These are phyloP conservation scores for Biscogniauxia sp. DNA, from an alignment of 2,329 filamentous ascomycete genomes.

Conservation along the genomic window DNA sequence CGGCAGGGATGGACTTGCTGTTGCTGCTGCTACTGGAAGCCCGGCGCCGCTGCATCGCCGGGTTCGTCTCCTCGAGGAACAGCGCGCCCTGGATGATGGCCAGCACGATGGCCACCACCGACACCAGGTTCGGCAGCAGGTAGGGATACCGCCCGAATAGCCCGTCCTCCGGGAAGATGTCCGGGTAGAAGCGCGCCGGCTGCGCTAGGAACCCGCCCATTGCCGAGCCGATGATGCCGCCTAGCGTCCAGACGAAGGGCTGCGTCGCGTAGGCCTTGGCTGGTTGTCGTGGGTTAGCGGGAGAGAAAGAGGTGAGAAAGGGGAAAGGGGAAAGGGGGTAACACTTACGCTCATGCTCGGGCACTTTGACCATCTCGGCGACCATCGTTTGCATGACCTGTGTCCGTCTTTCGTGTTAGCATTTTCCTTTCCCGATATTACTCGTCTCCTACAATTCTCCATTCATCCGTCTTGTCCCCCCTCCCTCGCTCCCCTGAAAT, in stretches of 20 bases:
- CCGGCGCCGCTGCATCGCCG: constrained; percentile 4
- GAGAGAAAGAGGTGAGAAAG: not conserved
- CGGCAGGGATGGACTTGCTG: not conserved
- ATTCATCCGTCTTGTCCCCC: no score
- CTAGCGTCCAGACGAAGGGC: constrained; percentile 38
- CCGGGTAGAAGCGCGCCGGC: constrained; percentile 35
- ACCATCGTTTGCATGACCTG: constrained; percentile 43
- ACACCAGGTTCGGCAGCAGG: constrained; percentile 65
- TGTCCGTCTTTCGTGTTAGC: not conserved
- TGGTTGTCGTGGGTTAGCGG: constrained; percentile 5
- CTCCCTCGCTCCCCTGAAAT: no score
- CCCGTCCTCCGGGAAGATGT: constrained; percentile 37
- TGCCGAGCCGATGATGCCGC: constrained; percentile 36
- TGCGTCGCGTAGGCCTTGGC: constrained; percentile 36
- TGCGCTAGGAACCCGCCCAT: constrained; percentile 39
- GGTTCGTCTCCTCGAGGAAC: constrained; percentile 52
- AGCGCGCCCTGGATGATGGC: constrained; percentile 62
- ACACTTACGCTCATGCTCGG: constrained; percentile 39
- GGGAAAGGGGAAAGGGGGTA: not conserved
- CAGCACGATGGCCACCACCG: constrained; percentile 57
- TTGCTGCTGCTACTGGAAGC: constrained; percentile 12
- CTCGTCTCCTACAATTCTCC: no score
- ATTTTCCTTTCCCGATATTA: no score
- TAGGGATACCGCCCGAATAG: constrained; percentile 65
- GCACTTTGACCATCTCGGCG: constrained; percentile 40